Percentiles rank a stretch among this genome's conserved stretches.
Conservation (phyloP, 768 basidiomycete genomes). For the Russula ochroleuca region DNA sequence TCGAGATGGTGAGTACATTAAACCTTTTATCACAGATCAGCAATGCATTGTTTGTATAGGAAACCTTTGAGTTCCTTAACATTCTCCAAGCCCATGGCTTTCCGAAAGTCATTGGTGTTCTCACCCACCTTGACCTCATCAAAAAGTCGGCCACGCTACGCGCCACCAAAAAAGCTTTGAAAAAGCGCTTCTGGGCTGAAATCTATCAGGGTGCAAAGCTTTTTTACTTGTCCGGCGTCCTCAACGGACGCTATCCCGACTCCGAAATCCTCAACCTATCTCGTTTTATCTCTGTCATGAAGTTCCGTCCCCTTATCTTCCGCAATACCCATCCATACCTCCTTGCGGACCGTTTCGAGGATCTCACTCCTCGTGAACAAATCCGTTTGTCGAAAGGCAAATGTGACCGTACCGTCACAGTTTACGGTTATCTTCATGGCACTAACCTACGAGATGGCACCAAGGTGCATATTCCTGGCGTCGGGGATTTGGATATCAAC, state of each 20-base stretch:
- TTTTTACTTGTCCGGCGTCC: conserved; percentile 93
- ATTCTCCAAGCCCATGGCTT: conserved; percentile 96
- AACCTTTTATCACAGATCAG: not conserved
- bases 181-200: conserved; percentile 99
- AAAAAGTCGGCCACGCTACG: conserved; percentile 85
- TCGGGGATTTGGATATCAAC: conserved; percentile 81
- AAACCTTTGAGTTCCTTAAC: conserved; percentile 98
- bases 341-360: conserved; percentile 90
- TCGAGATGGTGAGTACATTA: conserved; percentile 80
- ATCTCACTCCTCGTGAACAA: conserved; percentile 84
- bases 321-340: conserved; percentile 94
- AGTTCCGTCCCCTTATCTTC: conserved; percentile 96
- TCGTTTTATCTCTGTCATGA: conserved; percentile 96
- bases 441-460: conserved; percentile 73
- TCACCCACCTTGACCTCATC: conserved; percentile 95
- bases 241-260: conserved; percentile 97
- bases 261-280: conserved; percentile 93
- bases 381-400: conserved; percentile 77
- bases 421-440: conserved; percentile 94
- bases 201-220: conserved; percentile 98
- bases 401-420: conserved; percentile 87
- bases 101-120: conserved; percentile 95
- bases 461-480: conserved; percentile 90
- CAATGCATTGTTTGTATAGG: conserved; percentile 45
- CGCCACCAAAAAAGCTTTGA: conserved; percentile 87